Percentiles rank a stretch among this genome's conserved stretches.
These are phyloP conservation scores for Andrographis paniculata DNA, from an alignment of 305 asterid species.

Conservation along the genomic window DNA sequence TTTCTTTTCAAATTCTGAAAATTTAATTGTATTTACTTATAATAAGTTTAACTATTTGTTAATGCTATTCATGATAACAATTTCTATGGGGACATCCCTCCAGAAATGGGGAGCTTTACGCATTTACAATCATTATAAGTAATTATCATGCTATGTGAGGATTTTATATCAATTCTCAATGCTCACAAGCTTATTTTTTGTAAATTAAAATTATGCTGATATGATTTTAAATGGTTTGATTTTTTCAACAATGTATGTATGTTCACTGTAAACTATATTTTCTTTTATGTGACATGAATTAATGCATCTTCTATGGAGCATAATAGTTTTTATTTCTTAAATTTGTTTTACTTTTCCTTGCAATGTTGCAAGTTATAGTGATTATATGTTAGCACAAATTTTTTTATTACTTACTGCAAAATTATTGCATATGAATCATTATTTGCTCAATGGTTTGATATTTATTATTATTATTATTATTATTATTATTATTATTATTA, in stretches of 20 bases:
- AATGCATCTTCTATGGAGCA: too few relatives aligned
- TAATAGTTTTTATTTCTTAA: not conserved
- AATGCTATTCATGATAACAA: slow-evolving; percentile 91
- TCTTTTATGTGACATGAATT: too few relatives aligned
- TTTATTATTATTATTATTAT: not conserved
- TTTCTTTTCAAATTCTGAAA: slow-evolving; percentile 11
- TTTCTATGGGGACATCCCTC: slow-evolving; percentile 81
- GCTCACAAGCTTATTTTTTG: slow-evolving; percentile 2
- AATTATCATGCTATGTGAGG: slow-evolving; percentile 10
- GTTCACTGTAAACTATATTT: slow-evolving; percentile 3
- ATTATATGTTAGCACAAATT: too few relatives aligned
- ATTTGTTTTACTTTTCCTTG: not conserved
- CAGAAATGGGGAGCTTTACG: slow-evolving; percentile 85
- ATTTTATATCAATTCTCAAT: slow-evolving; percentile 18
- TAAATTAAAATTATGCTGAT: slow-evolving; percentile 7
- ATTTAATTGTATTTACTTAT: slow-evolving; percentile 18
- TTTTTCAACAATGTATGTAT: slow-evolving; percentile 9
- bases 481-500: too few relatives aligned
- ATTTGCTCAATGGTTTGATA: too few relatives aligned
- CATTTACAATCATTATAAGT: slow-evolving; percentile 83
- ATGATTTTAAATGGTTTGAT: slow-evolving; percentile 4
- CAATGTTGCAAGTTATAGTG: not conserved
- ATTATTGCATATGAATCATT: too few relatives aligned
- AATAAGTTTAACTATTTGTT: slow-evolving; percentile 24
- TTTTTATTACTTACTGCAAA: not conserved